These are phyloP conservation scores for Imleria badia DNA, from an alignment of 768 basidiomycete species.

Conservation along the genomic window DNA sequence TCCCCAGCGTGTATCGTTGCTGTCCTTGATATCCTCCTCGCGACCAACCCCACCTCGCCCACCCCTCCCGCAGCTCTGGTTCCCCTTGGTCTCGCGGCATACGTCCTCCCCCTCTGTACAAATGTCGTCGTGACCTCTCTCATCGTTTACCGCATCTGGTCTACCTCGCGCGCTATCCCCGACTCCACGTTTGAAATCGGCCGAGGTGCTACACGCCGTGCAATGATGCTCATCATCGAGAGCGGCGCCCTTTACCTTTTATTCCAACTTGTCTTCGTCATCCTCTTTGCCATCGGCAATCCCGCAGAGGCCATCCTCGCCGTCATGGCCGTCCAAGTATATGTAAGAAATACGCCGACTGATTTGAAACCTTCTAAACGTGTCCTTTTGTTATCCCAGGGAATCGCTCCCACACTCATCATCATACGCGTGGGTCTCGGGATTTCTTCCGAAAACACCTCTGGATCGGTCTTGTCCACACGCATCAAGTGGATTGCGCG, in stretches of 20 bases:
- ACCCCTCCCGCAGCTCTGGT: slow-evolving; percentile 35
- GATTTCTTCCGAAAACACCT: slow-evolving; percentile 26
- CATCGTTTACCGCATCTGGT: slow-evolving; percentile 42
- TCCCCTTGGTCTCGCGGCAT: slow-evolving; percentile 38
- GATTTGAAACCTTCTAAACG: not conserved
- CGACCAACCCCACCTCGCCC: slow-evolving; percentile 29
- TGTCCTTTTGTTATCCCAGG: slow-evolving; percentile 16
- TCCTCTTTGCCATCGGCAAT: slow-evolving; percentile 35
- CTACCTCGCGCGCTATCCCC: slow-evolving; percentile 14
- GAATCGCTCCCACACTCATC: slow-evolving; percentile 37
- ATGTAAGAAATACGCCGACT: slow-evolving; percentile 31
- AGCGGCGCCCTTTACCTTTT: slow-evolving; percentile 41
- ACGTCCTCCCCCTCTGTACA: slow-evolving; percentile 39
- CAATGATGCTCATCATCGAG: slow-evolving; percentile 39
- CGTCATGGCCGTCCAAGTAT: slow-evolving; percentile 40
- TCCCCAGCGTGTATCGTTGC: slow-evolving; percentile 31
- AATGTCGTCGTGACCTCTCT: slow-evolving; percentile 43
- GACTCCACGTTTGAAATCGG: slow-evolving; percentile 11
- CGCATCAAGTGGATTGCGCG: slow-evolving; percentile 24
- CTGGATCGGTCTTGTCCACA: slow-evolving; percentile 18
- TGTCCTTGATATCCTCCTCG: slow-evolving; percentile 30
- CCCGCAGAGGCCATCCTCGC: slow-evolving; percentile 38
- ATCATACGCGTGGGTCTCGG: slow-evolving; percentile 36
- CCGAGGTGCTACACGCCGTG: slow-evolving; percentile 21
- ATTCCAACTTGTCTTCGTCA: slow-evolving; percentile 41